phyloP scores from a whole-genome alignment of 148 eudicot genomes.

The Cornus florida region DNA sequence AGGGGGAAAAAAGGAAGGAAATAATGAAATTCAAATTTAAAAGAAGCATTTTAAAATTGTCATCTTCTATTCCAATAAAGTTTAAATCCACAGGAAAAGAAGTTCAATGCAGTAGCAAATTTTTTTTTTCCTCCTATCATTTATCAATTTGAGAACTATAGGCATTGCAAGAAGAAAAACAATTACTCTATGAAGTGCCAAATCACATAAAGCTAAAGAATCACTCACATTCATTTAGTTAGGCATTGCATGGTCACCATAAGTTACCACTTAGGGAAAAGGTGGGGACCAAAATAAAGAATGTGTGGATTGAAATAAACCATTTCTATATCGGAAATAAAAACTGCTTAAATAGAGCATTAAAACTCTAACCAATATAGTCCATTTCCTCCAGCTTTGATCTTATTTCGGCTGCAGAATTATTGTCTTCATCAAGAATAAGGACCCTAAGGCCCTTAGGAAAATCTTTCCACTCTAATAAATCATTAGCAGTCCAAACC shows the following conservation, averaged over 20 bases:
- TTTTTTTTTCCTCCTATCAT: not conserved
- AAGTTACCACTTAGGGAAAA: not conserved
- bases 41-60: not conserved
- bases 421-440: constrained; percentile 58
- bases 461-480: constrained; percentile 76
- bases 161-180: constrained; percentile 1
- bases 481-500: constrained; percentile 79
- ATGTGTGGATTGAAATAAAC: not conserved
- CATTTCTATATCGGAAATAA: not conserved
- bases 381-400: constrained; percentile 80
- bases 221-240: not conserved
- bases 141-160: not conserved
- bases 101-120: not conserved
- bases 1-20: not conserved
- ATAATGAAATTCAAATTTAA: not conserved
- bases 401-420: constrained; percentile 57
- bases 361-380: constrained; percentile 50
- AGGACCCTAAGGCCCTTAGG: constrained; percentile 89
- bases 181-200: not conserved
- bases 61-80: not conserved
- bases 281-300: not conserved
- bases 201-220: not conserved
- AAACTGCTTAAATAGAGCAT: not conserved
- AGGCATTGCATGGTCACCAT: not conserved
- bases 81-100: not conserved